phyloP scores from a whole-genome alignment of 495 filamentous ascomycete genomes.

The Hypoxylon subgilvum region DNA sequence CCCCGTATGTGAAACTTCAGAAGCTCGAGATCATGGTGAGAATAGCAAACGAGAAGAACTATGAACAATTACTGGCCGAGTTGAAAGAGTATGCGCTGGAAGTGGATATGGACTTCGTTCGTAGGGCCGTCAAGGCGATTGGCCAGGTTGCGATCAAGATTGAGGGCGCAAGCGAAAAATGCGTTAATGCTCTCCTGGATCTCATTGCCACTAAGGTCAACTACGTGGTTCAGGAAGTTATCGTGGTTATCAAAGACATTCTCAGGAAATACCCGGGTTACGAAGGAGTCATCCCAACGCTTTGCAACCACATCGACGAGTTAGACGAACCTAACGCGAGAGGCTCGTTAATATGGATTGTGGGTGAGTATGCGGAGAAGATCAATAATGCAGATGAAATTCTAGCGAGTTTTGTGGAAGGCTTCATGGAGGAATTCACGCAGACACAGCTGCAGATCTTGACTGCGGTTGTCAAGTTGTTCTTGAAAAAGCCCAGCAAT shows the following conservation, averaged over 20 bases:
- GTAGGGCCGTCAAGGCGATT: conserved; percentile 90
- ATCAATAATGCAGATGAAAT: conserved; percentile 97
- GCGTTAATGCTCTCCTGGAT: conserved; percentile 91
- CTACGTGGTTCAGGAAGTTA: conserved; percentile 97
- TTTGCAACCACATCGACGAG: conserved; percentile 97
- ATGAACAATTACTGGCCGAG: conserved; percentile 91
- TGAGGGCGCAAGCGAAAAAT: conserved; percentile 88
- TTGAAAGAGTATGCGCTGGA: conserved; percentile 97
- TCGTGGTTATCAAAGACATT: conserved; percentile 98
- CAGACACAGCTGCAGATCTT: conserved; percentile 96
- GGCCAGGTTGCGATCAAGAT: conserved; percentile 99
- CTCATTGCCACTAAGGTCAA: conserved; percentile 97
- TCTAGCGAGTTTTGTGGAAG: conserved; percentile 82
- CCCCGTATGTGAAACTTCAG: conserved; percentile 94
- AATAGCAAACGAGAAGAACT: conserved; percentile 97
- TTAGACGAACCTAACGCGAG: conserved; percentile 92
- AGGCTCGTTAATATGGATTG: conserved; percentile 96
- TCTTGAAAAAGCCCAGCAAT: conserved; percentile 90
- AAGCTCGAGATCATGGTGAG: conserved; percentile 99
- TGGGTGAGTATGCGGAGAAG: conserved; percentile 98
- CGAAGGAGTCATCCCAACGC: conserved; percentile 93
- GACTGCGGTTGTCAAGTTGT: conserved; percentile 95
- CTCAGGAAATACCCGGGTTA: conserved; percentile 97
- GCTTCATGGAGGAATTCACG: conserved; percentile 90
- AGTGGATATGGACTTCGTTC: conserved; percentile 99